Evolutionary conservation across 164 flowering plant species (phyloP).

Genomic region (Piper betle): DNA sequence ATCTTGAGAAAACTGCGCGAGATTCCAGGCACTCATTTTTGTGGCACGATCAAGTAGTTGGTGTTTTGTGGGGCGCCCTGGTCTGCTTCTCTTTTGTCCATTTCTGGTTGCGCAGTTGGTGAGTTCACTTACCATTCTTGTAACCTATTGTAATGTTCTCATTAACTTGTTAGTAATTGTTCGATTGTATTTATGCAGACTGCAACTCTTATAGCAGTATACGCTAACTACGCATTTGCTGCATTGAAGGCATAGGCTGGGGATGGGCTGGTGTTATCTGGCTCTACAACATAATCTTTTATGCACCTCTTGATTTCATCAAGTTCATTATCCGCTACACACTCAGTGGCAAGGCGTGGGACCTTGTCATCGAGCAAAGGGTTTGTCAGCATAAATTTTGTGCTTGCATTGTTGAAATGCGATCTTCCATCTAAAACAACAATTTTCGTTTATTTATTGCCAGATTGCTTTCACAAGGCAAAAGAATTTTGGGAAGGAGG

Average conservation of each 20-base stretch:
- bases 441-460: slow-evolving; percentile 2
- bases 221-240: slow-evolving; percentile 82
- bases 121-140: neutral
- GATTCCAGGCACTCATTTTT: slow-evolving; percentile 86
- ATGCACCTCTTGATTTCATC: slow-evolving; percentile 69
- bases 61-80: slow-evolving; percentile 84
- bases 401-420: neutral
- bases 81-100: slow-evolving; percentile 48
- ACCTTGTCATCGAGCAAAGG: slow-evolving; percentile 80
- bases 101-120: slow-evolving; percentile 80
- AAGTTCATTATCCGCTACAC: slow-evolving; percentile 69
- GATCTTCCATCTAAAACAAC: neutral
- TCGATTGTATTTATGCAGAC: slow-evolving; percentile 22
- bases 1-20: slow-evolving; percentile 35
- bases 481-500: slow-evolving; percentile 85
- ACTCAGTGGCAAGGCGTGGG: slow-evolving; percentile 80
- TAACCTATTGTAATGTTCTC: neutral
- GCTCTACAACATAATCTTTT: slow-evolving; percentile 65
- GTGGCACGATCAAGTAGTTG: slow-evolving; percentile 78
- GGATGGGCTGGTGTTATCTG: slow-evolving; percentile 95
- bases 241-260: slow-evolving; percentile 91
- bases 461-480: slow-evolving; percentile 92
- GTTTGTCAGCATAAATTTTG: slow-evolving; percentile 17
- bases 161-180: neutral
- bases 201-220: slow-evolving; percentile 81